Evolutionary conservation across 305 asterid species (phyloP).

Genomic region (Fraxinus albicans): DNA sequence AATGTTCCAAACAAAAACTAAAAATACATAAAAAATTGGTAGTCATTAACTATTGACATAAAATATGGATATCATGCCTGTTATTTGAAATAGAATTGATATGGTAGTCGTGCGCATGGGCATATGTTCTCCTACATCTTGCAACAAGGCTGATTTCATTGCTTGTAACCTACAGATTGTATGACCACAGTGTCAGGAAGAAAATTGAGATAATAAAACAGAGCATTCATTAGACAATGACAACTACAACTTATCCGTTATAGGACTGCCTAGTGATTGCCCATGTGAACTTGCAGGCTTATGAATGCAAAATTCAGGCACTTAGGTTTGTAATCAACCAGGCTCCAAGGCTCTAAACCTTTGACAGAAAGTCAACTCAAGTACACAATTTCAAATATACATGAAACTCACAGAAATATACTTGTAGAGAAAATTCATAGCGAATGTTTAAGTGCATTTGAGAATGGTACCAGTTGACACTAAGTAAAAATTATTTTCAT

Average conservation of each 20-base stretch:
- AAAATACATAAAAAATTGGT: conserved; percentile 5
- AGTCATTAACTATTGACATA: conserved; percentile 14
- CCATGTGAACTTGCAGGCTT: background rate
- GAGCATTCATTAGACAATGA: conserved; percentile 21
- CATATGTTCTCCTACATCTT: conserved; percentile 94
- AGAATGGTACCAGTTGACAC: conserved; percentile 13
- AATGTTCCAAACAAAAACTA: background rate
- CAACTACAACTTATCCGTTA: background rate
- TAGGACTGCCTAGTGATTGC: conserved; percentile 6
- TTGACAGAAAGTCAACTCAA: background rate
- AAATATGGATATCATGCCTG: conserved; percentile 56
- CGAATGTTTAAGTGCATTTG: background rate
- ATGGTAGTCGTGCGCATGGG: conserved; percentile 98
- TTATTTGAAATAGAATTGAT: conserved; percentile 95
- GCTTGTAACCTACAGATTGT: conserved; percentile 68
- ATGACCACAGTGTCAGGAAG: conserved; percentile 23
- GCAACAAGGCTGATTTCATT: conserved; percentile 87
- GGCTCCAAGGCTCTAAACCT: conserved; percentile 15
- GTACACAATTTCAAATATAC: background rate
- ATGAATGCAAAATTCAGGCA: conserved; percentile 13
- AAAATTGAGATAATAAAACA: conserved; percentile 7
- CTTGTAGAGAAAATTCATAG: background rate
- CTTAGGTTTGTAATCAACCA: background rate
- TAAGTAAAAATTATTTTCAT: conserved; percentile 7
- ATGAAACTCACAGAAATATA: conserved; percentile 11